phyloP scores from a whole-genome alignment of 768 basidiomycete species.

The Terana coerulea region DNA sequence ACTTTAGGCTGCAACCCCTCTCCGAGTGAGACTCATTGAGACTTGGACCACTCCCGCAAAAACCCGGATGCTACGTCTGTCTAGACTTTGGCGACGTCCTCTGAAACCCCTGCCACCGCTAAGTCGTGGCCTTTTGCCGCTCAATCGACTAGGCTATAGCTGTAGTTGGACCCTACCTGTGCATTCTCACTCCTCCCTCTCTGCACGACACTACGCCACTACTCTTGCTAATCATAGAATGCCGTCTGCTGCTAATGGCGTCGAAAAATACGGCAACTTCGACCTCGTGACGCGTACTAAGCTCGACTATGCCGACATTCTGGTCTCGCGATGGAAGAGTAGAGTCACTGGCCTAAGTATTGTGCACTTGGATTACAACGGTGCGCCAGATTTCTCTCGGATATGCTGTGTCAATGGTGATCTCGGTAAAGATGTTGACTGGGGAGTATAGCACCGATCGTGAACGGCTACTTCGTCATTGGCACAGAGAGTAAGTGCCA shows the following conservation, averaged over 20 bases:
- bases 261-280: conserved; percentile 61
- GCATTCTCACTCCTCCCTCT: conserved; percentile 1
- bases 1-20: neutral
- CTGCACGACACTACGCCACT: neutral
- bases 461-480: conserved; percentile 89
- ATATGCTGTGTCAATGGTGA: conserved; percentile 1
- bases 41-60: neutral
- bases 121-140: neutral
- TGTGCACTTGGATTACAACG: conserved; percentile 89
- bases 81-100: conserved; percentile 5
- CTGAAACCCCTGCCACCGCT: neutral
- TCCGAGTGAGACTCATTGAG: no score
- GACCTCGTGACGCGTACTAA: conserved; percentile 76
- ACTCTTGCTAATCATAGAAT: conserved; percentile 13
- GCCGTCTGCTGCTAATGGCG: conserved; percentile 14
- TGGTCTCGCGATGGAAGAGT: conserved; percentile 86
- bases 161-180: neutral
- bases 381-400: conserved; percentile 35
- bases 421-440: conserved; percentile 16
- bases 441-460: conserved; percentile 62
- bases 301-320: conserved; percentile 76
- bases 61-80: neutral
- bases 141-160: neutral
- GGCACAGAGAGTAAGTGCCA: conserved; percentile 76
- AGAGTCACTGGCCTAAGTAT: conserved; percentile 83